phyloP scores from a whole-genome alignment of 2,329 filamentous ascomycete species.

The Parafenestella ontariensis region DNA sequence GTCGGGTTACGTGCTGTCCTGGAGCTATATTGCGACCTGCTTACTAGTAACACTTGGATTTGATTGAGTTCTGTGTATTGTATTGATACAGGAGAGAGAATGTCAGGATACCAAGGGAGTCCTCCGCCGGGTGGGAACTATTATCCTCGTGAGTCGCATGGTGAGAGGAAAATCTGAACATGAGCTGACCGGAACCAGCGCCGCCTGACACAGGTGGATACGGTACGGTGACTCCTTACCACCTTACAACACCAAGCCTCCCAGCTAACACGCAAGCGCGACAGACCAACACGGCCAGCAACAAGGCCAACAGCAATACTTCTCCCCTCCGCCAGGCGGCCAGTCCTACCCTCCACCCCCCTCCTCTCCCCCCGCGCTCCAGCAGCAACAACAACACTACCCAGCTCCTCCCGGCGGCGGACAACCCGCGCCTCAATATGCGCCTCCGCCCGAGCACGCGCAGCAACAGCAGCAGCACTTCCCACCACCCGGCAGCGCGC shows the following conservation, averaged over 20 bases:
- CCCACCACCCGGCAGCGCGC: slow-evolving; percentile 35
- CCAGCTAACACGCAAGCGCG: slow-evolving; percentile 10
- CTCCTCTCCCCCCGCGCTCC: slow-evolving; percentile 36
- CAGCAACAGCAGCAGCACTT: slow-evolving; percentile 40
- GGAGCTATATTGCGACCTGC: not conserved
- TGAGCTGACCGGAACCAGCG: slow-evolving; percentile 31
- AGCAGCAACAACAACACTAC: slow-evolving; percentile 38
- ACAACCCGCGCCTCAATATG: slow-evolving; percentile 34
- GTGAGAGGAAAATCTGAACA: no score
- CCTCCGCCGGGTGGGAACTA: slow-evolving; percentile 47
- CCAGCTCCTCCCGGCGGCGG: slow-evolving; percentile 39
- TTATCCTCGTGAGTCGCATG: slow-evolving; percentile 40
- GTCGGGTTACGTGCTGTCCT: not conserved
- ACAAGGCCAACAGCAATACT: slow-evolving; percentile 47
- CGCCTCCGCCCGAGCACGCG: slow-evolving; percentile 38
- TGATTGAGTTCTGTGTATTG: not conserved
- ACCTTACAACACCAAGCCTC: not conserved
- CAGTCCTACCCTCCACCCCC: slow-evolving; percentile 48
- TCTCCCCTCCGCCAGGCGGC: slow-evolving; percentile 45
- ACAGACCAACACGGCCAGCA: slow-evolving; percentile 26
- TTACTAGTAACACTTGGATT: not conserved
- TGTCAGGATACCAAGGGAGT: slow-evolving; percentile 41
- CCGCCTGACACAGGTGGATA: slow-evolving; percentile 42
- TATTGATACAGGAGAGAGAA: slow-evolving; percentile 10
- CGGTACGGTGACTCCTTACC: slow-evolving; percentile 21